phyloP scores from a whole-genome alignment of 306 rosid genomes.

The Alnus glutinosa region DNA sequence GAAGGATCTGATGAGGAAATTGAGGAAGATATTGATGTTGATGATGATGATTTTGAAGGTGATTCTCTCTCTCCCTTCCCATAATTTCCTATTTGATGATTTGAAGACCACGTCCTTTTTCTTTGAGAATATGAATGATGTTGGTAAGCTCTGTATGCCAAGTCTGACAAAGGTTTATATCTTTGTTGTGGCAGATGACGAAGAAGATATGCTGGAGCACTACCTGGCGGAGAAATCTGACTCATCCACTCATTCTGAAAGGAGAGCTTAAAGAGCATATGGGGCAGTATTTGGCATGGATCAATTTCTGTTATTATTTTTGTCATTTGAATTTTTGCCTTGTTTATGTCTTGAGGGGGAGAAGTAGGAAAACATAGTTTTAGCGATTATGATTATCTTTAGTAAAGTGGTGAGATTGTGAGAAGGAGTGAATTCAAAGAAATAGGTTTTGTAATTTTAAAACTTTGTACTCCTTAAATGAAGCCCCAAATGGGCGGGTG shows the following conservation, averaged over 20 bases:
- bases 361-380: constrained; percentile 18
- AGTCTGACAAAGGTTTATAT: constrained; percentile 11
- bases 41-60: constrained; percentile 96
- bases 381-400: background rate
- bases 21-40: constrained; percentile 82
- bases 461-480: constrained; percentile 23
- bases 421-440: constrained; percentile 15
- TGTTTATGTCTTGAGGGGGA: background rate
- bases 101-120: background rate
- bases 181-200: constrained; percentile 64
- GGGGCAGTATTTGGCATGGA: constrained; percentile 14
- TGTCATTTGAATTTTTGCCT: constrained; percentile 8
- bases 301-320: constrained; percentile 6
- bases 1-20: constrained; percentile 82
- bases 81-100: constrained; percentile 1
- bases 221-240: constrained; percentile 90
- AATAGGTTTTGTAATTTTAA: constrained; percentile 24
- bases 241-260: constrained; percentile 61
- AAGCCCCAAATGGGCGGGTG: constrained; percentile 14
- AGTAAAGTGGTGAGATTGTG: constrained; percentile 10
- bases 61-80: constrained; percentile 9
- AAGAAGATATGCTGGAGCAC: constrained; percentile 99
- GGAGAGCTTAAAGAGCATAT: constrained; percentile 44
- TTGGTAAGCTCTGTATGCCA: background rate
- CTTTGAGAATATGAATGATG: background rate